These are phyloP conservation scores for Aspergillus campestris DNA, from an alignment of 495 filamentous ascomycete species.

Conservation along the genomic window DNA sequence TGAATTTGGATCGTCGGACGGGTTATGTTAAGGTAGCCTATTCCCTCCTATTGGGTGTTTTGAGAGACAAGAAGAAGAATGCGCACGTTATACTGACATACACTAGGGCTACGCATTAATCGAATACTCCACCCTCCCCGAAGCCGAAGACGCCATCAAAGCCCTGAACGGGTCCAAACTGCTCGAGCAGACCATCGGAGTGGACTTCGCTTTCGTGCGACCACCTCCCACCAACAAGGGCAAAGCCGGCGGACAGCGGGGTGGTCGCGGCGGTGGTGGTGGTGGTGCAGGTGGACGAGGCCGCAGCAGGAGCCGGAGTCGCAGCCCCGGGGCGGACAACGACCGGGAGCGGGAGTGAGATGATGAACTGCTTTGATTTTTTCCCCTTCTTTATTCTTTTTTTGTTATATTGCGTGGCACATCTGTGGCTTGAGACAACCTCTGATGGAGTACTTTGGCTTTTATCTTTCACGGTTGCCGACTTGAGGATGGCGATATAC, in stretches of 20 bases:
- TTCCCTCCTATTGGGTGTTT: not conserved
- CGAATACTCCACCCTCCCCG: conserved; percentile 81
- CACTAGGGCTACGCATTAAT: conserved; percentile 83
- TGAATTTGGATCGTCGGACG: conserved; percentile 89
- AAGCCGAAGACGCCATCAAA: conserved; percentile 80
- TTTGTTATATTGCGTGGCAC: too few species aligned
- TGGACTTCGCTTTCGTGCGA: conserved; percentile 96
- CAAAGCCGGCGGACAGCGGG: conserved; percentile 44
- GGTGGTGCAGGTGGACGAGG: conserved; percentile 40
- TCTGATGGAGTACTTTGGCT: too few species aligned
- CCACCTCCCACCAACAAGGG: conserved; percentile 67
- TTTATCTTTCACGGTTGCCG: too few species aligned
- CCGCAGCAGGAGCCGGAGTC: conserved; percentile 51
- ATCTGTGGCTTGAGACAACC: too few species aligned
- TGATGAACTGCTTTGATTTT: not conserved
- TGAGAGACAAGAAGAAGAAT: not conserved
- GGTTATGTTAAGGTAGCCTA: conserved; percentile 90
- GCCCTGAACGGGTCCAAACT: conserved; percentile 73
- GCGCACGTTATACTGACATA: conserved; percentile 7
- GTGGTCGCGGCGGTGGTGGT: conserved; percentile 37
- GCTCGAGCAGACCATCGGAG: conserved; percentile 83
- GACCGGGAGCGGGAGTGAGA: conserved; percentile 24
- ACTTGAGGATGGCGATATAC: too few species aligned
- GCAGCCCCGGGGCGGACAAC: conserved; percentile 43
- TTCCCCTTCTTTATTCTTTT: not conserved